Base-by-base conservation (phyloP, 768 basidiomycete genomes). In the Lentinula raphanica region DNA sequence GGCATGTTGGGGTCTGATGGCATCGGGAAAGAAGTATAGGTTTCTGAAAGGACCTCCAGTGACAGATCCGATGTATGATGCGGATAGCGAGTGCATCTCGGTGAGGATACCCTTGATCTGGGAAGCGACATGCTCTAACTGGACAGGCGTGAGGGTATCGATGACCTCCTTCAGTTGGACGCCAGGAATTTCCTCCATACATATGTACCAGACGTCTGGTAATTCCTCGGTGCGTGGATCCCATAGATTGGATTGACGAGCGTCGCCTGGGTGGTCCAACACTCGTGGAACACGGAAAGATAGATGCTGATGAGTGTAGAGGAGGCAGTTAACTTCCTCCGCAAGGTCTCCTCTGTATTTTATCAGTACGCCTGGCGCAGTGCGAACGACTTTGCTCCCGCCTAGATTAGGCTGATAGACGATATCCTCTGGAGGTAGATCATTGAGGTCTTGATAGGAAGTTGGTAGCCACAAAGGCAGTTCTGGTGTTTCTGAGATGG, bases 161-260 rank as follows among this genome's bases (percentile, higher is more conserved):
- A 68, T 63, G 38, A 69, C 64, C 48, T 63, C 65, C 46, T 67
- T 60, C 25, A 70, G 60, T 17, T 65, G 60, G 15, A 67, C 63
- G 17, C 68, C 69, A 23, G 63, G 63, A 58, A 60, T 60, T 49
- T 65, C 56, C 40, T 69, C 63, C 67, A 69, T 69, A 59, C 60
- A 66, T n/a, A 70, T 60, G 55, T 68, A 70, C 68, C 64, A 68
- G 55, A 64, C 65, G 27, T 62, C 29, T n/a, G 46, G 45, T 27
- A 27, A 40, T 31, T 40, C 31, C 28, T 45, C 38, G 35, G 17
- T 27, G 38, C 45, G 39, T 31, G 59, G 27, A 32, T 45, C 39
- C 42, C 39, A 56, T n/a, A 42, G n/a, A 12, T 19, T 17, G 11
- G 39, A 44, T 6, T 13, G 28, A 19, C 15, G 40, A 27, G 23